Base-by-base conservation (phyloP, 257 asterid genomes). In the Henckelia pumila region DNA sequence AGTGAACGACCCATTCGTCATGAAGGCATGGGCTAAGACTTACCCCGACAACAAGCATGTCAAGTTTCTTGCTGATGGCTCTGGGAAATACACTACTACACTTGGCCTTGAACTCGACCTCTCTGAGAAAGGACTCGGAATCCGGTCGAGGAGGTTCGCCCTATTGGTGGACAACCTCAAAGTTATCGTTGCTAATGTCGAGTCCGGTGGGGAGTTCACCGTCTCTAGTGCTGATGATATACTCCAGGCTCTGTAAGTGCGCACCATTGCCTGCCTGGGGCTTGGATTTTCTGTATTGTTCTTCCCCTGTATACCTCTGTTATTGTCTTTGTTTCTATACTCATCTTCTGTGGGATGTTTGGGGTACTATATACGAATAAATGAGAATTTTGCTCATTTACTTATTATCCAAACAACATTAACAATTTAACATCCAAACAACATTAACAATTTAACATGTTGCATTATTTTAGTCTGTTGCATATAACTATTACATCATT, bases 1-100 rank as follows among this genome's bases (percentile, higher is more conserved):
- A 91, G 97, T 92, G 56, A 92, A 92, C 61, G 98, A 92, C 63
- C 96, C 97, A 4, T 92, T 86, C 52, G 98, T 92, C 85, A 92
- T 89, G 97, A 92, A 88, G 88, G 98, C 97, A 13, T 89, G 98
- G 98, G 91, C 91, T 23, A 86, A 89, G 78, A 89, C 95, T 11
- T 92, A 60, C 85, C 95, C 96, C 0, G 91, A 83, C 29, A 89
- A 87, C 79, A 86, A 92, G 81, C 76, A 83, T 29, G 92, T 92
- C 65, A 89, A 89, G 80, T 92, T 92, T 77, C 69, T 92, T 30
- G 98, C 98, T 1, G 98, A 92, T 81, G 96, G 95, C 32, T 84
- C 96, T 30, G 96, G 80, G 52, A 70, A 67, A 16, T 92, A 92
- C 82, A 86, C 95, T 6, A 81, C 70, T 70, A 87, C 89, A 16